These are phyloP conservation scores for Solanum piurae DNA, from an alignment of 257 asterid species.

Conservation along the genomic window DNA sequence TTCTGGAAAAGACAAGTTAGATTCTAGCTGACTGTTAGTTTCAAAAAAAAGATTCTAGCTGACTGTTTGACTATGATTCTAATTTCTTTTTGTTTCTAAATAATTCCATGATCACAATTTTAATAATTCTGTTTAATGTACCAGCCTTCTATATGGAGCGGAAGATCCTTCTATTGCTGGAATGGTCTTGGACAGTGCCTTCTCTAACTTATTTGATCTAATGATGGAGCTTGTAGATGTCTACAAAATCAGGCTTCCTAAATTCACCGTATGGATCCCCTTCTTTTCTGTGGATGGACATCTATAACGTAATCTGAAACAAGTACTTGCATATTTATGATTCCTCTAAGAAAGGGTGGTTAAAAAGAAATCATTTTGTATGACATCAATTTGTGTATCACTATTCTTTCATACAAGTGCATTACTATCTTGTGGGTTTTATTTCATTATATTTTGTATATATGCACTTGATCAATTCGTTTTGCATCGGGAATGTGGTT, in stretches of 20 bases:
- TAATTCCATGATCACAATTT: background rate
- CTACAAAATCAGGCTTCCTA: conserved; percentile 88
- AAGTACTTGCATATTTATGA: background rate
- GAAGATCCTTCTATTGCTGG: conserved; percentile 99
- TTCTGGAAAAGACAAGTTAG: background rate
- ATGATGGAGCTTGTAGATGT: conserved; percentile 97
- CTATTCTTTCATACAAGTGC: background rate
- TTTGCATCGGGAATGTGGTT: background rate
- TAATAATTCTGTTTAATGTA: conserved; percentile 6
- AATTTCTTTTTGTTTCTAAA: background rate
- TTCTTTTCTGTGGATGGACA: background rate
- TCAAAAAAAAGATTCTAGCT: background rate
- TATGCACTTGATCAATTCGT: background rate
- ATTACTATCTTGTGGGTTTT: background rate
- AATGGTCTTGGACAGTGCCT: conserved; percentile 97
- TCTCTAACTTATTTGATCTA: conserved; percentile 85
- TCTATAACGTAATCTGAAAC: background rate
- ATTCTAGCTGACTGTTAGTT: background rate
- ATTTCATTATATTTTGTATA: background rate
- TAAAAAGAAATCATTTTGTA: background rate
- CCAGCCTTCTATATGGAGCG: conserved; percentile 96
- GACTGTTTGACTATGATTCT: background rate
- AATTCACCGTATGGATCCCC: conserved; percentile 54
- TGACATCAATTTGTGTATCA: background rate
- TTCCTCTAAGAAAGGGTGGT: background rate